Evolutionary conservation across 305 asterid species (phyloP), one percentile per base, ranked within the genome.

Genomic region (Plantago lanceolata): DNA sequence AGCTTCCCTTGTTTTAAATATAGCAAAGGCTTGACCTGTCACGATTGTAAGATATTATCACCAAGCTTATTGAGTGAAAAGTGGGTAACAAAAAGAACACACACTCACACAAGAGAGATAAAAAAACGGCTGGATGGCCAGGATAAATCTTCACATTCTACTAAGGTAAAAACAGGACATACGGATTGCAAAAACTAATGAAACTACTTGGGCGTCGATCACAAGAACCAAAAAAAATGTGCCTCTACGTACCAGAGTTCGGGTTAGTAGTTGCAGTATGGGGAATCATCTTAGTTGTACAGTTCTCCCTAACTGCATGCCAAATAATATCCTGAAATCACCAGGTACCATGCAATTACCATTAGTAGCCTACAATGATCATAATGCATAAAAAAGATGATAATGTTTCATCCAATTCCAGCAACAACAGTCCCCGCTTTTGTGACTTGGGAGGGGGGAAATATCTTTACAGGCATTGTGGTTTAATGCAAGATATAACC

Each of bases 1-100:
- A 47, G 74, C 89, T 63, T 79, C 94, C 64, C 76, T 84, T 59
- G 93, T 51, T 69, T 63, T 79, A 65, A 92, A 72, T 33, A 83
- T 75, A 62, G 72, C 82, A 45, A 92, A 68, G 61, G 98, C 98
- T 82, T 79, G 88, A 72, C 96, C 98, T 92, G 76, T 58, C 68
- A 73, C 65, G 57, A 62, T 57, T 19, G 68, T 48, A 61, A 53
- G 31, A 54, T 61, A 13, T n/a, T 59, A 57, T 31, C 24, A 50
- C 20, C n/a, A 49, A 33, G 59, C 68, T 52, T 52, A 28, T 56
- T 8, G 65, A 43, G 15, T 9, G 26, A 47, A 19, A 31, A 28
- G 33, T 2, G 33, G 33, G 33, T 2, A 28, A 28, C 2, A 5
- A 28, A 28, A 5, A 5, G 5, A 28, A 28, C 2, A 31, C 6